Base-by-base conservation (phyloP, 2,329 filamentous ascomycete species). In the Rachicladosporium sp. region DNA sequence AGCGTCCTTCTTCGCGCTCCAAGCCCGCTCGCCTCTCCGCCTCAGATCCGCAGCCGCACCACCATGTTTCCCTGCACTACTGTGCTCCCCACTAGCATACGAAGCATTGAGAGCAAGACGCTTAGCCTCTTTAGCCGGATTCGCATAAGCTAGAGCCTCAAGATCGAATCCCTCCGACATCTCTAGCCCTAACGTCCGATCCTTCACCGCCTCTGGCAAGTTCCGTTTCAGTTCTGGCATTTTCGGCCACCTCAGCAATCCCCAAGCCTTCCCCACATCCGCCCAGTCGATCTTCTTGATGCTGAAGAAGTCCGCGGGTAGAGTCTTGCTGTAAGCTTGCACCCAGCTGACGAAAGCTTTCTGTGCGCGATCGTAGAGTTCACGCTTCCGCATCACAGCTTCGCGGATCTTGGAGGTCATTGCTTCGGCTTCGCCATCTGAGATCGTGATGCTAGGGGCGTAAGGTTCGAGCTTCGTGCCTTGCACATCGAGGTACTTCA, bases 341-440 rank as follows among this genome's bases (percentile, higher is more conserved):
- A 93, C 78, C 83, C 87, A 96, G 55, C 82, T 89, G 13, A 96
- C 89, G 51, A 98, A 96, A 1, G 80, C 91, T 45, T 80, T 78
- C 56, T 94, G 86, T 1, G 82, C 87, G 54, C 93, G 91, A 58
- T 95, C 87, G 58, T 91, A 80, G 9, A 91, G 57, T 19, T 76
- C 74, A 15, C 80, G 67, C 56, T 85, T 81, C 30, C 64, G 60
- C 21, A 66, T 63, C 9, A 79, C 71, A 3, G 74, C 55, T 8
- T 67, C 63, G 19, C 84, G 74, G 41, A 93, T 80, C 34, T 63
- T 69, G 7, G 72, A 59, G 0, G 76, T 77, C 0, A 71, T 67
- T 1, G 62, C 56, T 1, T 64, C 59, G 0, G 78, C 82, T n/a
- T 84, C 78, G 0, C 68, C 66, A 1, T 76, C 71, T 3, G 49